Evolutionary conservation across 164 flowering plant species (phyloP).

Genomic region (Nelumbo lutea): DNA sequence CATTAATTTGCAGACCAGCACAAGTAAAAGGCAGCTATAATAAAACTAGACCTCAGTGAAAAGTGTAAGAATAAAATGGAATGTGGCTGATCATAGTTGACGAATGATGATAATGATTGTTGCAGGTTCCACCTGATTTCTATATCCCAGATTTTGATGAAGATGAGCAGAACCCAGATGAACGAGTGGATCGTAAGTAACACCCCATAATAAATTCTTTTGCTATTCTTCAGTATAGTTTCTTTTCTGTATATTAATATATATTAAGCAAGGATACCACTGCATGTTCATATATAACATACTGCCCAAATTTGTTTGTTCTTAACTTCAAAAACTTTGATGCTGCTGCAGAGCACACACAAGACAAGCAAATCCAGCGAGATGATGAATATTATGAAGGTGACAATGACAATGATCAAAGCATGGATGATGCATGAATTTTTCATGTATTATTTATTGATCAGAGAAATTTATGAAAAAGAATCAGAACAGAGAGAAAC

Average conservation of each 20-base stretch:
- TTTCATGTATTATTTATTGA: neutral
- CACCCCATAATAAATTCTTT: neutral
- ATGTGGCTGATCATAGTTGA: neutral
- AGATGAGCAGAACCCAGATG: conserved; percentile 89
- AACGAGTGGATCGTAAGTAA: conserved; percentile 82
- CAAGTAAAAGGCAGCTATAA: too few relatives aligned
- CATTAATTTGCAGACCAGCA: too few relatives aligned
- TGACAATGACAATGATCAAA: conserved; percentile 87
- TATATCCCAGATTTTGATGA: conserved; percentile 93
- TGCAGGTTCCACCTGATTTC: conserved; percentile 95
- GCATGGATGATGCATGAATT: conserved; percentile 46
- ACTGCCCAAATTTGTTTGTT: neutral
- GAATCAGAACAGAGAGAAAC: too few relatives aligned
- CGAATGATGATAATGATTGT: neutral
- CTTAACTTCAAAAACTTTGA: neutral
- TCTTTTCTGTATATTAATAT: neutral
- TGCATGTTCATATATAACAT: too few relatives aligned
- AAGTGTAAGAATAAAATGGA: too few relatives aligned
- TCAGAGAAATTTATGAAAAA: too few relatives aligned
- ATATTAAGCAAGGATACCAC: too few relatives aligned
- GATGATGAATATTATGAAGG: conserved; percentile 93
- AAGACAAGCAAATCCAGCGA: conserved; percentile 88
- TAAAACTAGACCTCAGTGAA: too few relatives aligned
- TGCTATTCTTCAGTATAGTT: neutral
- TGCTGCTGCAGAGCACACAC: conserved; percentile 65